Conservation (phyloP, 805 yeast genomes). For the Yarrowia sp. region DNA sequence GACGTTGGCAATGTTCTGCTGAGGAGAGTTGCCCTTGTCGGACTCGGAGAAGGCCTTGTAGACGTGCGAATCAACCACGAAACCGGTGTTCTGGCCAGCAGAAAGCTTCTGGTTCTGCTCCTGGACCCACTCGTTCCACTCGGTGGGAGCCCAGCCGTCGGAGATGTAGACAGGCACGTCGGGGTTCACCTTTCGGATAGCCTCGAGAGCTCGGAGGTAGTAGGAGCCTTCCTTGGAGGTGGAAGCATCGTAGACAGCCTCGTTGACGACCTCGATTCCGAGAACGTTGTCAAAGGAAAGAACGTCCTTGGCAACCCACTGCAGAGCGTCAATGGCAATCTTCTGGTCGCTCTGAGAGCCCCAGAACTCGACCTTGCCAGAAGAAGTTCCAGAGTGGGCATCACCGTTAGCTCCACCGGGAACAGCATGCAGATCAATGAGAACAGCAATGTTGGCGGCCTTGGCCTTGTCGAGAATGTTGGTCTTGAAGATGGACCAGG, state of each 20-base stretch:
- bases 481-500: constrained; percentile 60
- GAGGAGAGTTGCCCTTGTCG: constrained; percentile 66
- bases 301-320: constrained; percentile 63
- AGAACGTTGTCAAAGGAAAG: constrained; percentile 60
- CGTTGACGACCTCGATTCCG: constrained; percentile 85
- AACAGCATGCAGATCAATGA: constrained; percentile 83
- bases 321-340: constrained; percentile 51
- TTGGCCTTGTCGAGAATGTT: constrained; percentile 59
- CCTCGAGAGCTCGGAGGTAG: constrained; percentile 61
- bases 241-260: constrained; percentile 60
- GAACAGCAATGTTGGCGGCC: constrained; percentile 61
- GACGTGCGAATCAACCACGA: constrained; percentile 79
- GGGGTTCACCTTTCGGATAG: constrained; percentile 55
- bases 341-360: constrained; percentile 38
- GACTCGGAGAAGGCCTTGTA: constrained; percentile 80
- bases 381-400: constrained; percentile 74
- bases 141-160: constrained; percentile 91
- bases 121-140: constrained; percentile 66
- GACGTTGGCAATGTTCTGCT: constrained; percentile 59
- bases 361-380: constrained; percentile 68
- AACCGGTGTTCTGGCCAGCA: constrained; percentile 46
- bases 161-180: constrained; percentile 73
- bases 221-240: constrained; percentile 43
- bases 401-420: constrained; percentile 92
- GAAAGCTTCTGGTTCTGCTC: constrained; percentile 39